phyloP scores from a whole-genome alignment of 2,329 filamentous ascomycete genomes.

The Exophiala sp. region DNA sequence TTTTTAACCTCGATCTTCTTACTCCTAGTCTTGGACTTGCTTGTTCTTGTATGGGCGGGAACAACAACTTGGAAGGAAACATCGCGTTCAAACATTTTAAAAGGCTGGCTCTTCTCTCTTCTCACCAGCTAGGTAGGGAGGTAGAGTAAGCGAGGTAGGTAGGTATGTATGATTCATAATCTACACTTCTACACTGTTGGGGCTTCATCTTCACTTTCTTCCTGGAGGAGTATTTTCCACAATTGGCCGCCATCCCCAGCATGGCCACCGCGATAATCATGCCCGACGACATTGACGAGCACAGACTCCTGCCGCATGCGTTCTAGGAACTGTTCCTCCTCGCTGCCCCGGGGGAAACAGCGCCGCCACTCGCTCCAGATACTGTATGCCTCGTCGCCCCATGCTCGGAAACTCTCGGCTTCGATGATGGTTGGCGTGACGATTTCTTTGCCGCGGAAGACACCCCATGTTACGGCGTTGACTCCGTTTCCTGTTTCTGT shows the following conservation, averaged over 20 bases:
- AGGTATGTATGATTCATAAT: too few relatives aligned
- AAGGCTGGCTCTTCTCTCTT: too few relatives aligned
- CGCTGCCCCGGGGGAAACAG: conserved; percentile 70
- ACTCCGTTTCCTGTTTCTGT: conserved; percentile 51
- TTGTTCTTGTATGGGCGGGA: too few relatives aligned
- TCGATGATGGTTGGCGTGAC: conserved; percentile 95
- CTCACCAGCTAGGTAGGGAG: too few relatives aligned
- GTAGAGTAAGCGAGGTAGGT: too few relatives aligned
- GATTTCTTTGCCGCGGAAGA: conserved; percentile 93
- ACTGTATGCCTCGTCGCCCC: conserved; percentile 91
- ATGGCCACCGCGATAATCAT: conserved; percentile 40
- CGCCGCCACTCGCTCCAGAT: conserved; percentile 93
- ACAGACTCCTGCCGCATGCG: conserved; percentile 64
- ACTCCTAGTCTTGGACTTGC: too few relatives aligned
- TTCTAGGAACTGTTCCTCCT: conserved; percentile 66
- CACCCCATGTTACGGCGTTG: conserved; percentile 95
- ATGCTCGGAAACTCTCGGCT: conserved; percentile 85
- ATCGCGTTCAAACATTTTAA: too few relatives aligned
- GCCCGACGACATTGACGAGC: conserved; percentile 67
- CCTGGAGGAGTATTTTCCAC: conserved; percentile 25
- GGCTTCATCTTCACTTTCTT: neutral
- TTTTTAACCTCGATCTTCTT: too few relatives aligned
- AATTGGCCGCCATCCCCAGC: conserved; percentile 29
- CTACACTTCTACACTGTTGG: too few relatives aligned
- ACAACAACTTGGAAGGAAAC: too few relatives aligned